Conservation (phyloP, 352 stramenopile genomes). For the Phytophthora sp. region DNA sequence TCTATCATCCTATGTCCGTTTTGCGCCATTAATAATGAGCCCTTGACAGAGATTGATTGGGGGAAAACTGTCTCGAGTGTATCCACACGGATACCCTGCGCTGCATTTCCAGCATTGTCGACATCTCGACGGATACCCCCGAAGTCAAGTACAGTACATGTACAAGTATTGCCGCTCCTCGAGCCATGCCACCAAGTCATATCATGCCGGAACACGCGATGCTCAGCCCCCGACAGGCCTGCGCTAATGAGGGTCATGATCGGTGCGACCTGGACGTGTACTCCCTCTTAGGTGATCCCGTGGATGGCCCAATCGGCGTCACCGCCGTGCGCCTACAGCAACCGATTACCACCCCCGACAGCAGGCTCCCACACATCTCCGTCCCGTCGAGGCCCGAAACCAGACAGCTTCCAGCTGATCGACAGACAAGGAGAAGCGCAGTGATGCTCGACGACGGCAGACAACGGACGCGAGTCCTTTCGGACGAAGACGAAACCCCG, state of each 20-base stretch:
- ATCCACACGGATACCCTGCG: conserved; percentile 22
- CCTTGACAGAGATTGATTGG: conserved; percentile 10
- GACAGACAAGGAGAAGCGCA: neutral
- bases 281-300: conserved; percentile 11
- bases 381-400: conserved; percentile 8
- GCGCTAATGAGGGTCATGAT: neutral
- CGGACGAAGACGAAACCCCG: conserved; percentile 15
- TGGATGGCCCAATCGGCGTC: conserved; percentile 1
- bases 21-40: conserved; percentile 1
- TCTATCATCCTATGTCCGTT: conserved; percentile 20
- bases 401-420: neutral
- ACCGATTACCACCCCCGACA: conserved; percentile 1
- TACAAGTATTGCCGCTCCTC: neutral
- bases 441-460: conserved; percentile 6
- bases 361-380: conserved; percentile 15
- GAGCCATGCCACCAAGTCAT: neutral
- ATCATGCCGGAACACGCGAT: neutral
- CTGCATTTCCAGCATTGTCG: too few species aligned
- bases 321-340: conserved; percentile 3
- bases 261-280: conserved; percentile 24
- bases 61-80: conserved; percentile 13
- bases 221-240: neutral
- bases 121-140: conserved; percentile 23
- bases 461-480: conserved; percentile 1
- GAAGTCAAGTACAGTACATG: too few species aligned